Evolutionary conservation across 2,329 filamentous ascomycete species (phyloP), one percentile per base, ranked within the genome.

Genomic region (Didymellaceae sp.): DNA sequence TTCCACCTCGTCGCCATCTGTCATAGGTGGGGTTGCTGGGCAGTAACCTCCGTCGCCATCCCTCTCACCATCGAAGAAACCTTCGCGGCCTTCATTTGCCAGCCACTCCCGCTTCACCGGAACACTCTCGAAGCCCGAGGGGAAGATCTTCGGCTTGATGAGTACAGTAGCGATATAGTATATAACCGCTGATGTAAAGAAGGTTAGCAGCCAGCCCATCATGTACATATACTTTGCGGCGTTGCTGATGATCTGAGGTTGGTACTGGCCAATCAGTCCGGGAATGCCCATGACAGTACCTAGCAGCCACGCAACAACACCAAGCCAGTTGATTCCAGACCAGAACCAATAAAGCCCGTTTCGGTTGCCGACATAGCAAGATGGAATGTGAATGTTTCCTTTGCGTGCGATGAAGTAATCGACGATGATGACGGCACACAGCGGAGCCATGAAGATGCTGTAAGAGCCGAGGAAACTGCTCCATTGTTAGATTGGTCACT

Each of bases 401-500:
- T 74, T 75, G 6, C 72, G 64, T 4, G 65, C 52, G 32, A 74
- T 30, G 57, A 44, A 50, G 24, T 76, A 77, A 53, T 78, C 75
- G 11, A 74, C 63, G 7, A 77, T 71, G 62, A 75, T 73, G 30
- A 56, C 50, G 68, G 66, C 68, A 28, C 65, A 67, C 5, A 77
- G 67, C 0, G 77, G 76, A 41, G 70, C 71, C 50, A 78, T 61
- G 59, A 78, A 77, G 39, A 75, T 69, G 6, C 68, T 66, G 51
- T 77, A 78, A 1, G 67, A 72, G 5, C 70, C 69, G 1, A 78
- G 58, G 54, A 78, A 78, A 5, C 74, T 77, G 1, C 14, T n/a
- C 1, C 2, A 5, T 11, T 14, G 49, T 59, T 17, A 59, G 43
- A 8, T 9, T 6, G 4, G 3, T n/a, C n/a, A 17, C 28, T 22